phyloP scores from a whole-genome alignment of 768 basidiomycete species.

The Chlorophyllum brunneum region DNA sequence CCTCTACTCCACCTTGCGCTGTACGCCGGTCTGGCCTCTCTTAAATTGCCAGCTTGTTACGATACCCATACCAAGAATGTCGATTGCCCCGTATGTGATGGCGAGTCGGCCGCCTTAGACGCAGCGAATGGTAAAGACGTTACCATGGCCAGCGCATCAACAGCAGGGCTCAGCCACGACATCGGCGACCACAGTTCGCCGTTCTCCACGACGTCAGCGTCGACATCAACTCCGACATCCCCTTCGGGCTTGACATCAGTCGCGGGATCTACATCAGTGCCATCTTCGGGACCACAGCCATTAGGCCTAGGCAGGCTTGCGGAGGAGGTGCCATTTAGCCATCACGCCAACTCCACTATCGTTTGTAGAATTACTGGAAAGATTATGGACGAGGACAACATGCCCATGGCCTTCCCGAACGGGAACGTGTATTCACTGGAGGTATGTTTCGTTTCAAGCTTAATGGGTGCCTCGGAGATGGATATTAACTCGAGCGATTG shows the following conservation, averaged over 20 bases:
- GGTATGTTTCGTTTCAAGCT: conserved; percentile 41
- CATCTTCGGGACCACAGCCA: conserved; percentile 22
- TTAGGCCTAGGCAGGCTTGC: conserved; percentile 72
- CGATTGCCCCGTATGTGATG: conserved; percentile 91
- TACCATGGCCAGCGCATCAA: conserved; percentile 4
- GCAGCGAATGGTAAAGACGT: conserved; percentile 7
- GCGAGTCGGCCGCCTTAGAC: conserved; percentile 31
- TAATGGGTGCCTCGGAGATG: conserved; percentile 4
- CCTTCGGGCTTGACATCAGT: not conserved
- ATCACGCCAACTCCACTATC: conserved; percentile 94
- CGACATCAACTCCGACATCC: conserved; percentile 1
- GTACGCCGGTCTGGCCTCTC: conserved; percentile 86
- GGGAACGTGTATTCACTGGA: conserved; percentile 93
- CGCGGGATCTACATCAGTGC: not conserved
- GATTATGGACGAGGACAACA: conserved; percentile 94
- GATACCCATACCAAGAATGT: conserved; percentile 59
- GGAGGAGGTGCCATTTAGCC: conserved; percentile 83
- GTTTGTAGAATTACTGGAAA: conserved; percentile 88
- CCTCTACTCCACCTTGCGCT: conserved; percentile 85
- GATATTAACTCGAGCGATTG: conserved; percentile 16
- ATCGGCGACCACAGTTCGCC: not conserved
- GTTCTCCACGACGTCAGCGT: not conserved
- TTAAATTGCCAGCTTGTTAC: conserved; percentile 87
- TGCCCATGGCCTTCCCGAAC: conserved; percentile 88
- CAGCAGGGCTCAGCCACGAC: conserved; percentile 6